Percentiles rank a stretch among this genome's conserved stretches.
phyloP scores from a whole-genome alignment of 2,329 filamentous ascomycete genomes.

The Orbilia quercus region DNA sequence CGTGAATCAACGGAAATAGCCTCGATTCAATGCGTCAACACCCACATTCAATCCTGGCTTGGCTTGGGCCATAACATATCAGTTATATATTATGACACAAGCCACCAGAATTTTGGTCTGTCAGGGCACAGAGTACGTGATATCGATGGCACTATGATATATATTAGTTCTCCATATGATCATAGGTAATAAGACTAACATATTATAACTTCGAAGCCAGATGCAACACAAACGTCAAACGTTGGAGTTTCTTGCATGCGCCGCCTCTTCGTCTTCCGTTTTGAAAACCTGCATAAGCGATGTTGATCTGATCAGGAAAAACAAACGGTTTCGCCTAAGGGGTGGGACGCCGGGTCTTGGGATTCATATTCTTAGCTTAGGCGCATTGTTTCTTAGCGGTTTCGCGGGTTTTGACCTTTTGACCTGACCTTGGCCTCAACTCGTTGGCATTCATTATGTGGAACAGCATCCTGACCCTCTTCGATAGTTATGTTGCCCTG shows the following conservation, averaged over 20 bases:
- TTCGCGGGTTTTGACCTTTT: not conserved
- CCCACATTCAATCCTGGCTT: not conserved
- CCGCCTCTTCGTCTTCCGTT: slow-evolving; percentile 18
- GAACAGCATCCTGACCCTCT: too few relatives aligned
- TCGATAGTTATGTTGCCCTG: too few relatives aligned
- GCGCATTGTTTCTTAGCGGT: not conserved
- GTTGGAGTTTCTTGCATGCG: slow-evolving; percentile 52
- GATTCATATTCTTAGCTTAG: slow-evolving; percentile 4
- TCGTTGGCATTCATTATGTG: too few relatives aligned
- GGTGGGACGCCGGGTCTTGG: too few relatives aligned
- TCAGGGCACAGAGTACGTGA: not conserved
- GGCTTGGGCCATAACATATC: slow-evolving; percentile 5
- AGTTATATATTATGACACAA: slow-evolving; percentile 16
- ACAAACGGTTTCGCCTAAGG: not conserved
- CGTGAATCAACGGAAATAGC: slow-evolving; percentile 1
- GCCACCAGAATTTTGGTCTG: not conserved
- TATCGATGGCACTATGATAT: not conserved
- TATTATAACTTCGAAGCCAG: slow-evolving; percentile 16
- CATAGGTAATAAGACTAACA: not conserved
- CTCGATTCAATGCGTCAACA: not conserved
- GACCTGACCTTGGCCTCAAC: too few relatives aligned
- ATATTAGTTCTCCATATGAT: not conserved
- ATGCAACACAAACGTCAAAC: slow-evolving; percentile 52
- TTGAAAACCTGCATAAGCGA: slow-evolving; percentile 54
- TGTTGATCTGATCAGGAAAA: slow-evolving; percentile 19